Conservation (phyloP, 768 basidiomycete genomes). For the Boletus vinaceobasis region DNA sequence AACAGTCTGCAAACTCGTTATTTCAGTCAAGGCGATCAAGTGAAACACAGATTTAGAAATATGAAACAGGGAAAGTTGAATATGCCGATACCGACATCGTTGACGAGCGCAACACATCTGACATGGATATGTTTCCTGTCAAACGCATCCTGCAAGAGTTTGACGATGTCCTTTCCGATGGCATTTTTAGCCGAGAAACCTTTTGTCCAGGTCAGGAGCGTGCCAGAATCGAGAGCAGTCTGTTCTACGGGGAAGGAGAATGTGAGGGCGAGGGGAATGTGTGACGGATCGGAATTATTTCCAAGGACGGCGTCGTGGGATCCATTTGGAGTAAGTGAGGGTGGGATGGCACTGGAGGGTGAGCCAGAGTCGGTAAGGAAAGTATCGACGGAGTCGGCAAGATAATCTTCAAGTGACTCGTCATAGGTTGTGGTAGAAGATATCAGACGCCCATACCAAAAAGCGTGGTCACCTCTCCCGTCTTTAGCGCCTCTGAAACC, state of each 20-base stretch:
- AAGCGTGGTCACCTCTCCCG: conserved; percentile 80
- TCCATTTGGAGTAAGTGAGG: conserved; percentile 20
- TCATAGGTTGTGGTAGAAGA: conserved; percentile 5
- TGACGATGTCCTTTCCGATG: conserved; percentile 83
- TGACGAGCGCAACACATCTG: conserved; percentile 87
- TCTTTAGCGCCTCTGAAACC: conserved; percentile 90
- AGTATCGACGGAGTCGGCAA: conserved; percentile 93
- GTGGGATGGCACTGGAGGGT: conserved; percentile 24
- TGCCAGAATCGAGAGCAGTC: conserved; percentile 86
- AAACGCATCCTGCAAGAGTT: conserved; percentile 87
- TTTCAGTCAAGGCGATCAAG: conserved; percentile 9
- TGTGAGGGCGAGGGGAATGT: conserved; percentile 80
- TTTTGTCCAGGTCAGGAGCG: conserved; percentile 93
- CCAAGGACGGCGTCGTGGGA: conserved; percentile 12
- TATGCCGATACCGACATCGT: conserved; percentile 72
- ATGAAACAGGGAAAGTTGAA: background rate
- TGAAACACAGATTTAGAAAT: background rate
- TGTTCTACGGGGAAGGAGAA: conserved; percentile 99
- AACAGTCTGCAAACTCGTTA: conserved; percentile 63
- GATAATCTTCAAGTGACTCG: conserved; percentile 66
- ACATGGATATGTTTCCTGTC: conserved; percentile 91
- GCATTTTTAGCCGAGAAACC: conserved; percentile 93
- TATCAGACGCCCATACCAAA: conserved; percentile 58
- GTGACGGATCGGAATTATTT: conserved; percentile 35
- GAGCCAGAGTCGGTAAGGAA: conserved; percentile 67